These are phyloP conservation scores for Epicoccum nigrum DNA, from an alignment of 2,329 filamentous ascomycete genomes.

Conservation along the genomic window DNA sequence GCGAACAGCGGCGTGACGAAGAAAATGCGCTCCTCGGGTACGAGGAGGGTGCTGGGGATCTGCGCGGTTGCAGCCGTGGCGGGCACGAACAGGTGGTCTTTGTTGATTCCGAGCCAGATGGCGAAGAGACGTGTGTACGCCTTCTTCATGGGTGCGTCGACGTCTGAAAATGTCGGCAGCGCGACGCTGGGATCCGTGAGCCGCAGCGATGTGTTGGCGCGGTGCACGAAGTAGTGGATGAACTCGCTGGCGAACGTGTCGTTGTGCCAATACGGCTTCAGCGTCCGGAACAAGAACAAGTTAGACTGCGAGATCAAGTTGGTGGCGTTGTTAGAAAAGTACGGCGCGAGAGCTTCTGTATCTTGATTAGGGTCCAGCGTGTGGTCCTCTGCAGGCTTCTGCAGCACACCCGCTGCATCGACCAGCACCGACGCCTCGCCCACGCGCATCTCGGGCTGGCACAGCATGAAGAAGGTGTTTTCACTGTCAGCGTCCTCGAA, in stretches of 20 bases:
- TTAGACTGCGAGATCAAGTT: constrained; percentile 28
- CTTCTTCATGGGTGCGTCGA: constrained; percentile 27
- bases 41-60: not conserved
- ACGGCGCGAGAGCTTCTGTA: constrained; percentile 1
- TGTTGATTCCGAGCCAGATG: constrained; percentile 51
- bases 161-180: constrained; percentile 38
- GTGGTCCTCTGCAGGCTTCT: not conserved
- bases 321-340: constrained; percentile 22
- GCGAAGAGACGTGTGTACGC: constrained; percentile 51
- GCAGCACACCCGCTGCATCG: constrained; percentile 17
- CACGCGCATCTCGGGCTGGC: constrained; percentile 38
- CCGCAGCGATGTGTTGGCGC: constrained; percentile 29
- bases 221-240: constrained; percentile 54
- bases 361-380: not conserved
- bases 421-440: not conserved
- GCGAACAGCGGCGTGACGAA: constrained; percentile 54
- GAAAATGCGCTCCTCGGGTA: constrained; percentile 53
- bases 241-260: constrained; percentile 54
- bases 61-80: not conserved
- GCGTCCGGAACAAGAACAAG: constrained; percentile 21
- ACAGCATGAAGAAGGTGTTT: constrained; percentile 5
- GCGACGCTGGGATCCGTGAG: constrained; percentile 46
- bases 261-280: constrained; percentile 53
- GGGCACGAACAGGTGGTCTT: constrained; percentile 45
- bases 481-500: constrained; percentile 1